These are phyloP conservation scores for Sphaerobolus stellatus DNA, from an alignment of 1,284 basidiomycete species.

Conservation along the genomic window DNA sequence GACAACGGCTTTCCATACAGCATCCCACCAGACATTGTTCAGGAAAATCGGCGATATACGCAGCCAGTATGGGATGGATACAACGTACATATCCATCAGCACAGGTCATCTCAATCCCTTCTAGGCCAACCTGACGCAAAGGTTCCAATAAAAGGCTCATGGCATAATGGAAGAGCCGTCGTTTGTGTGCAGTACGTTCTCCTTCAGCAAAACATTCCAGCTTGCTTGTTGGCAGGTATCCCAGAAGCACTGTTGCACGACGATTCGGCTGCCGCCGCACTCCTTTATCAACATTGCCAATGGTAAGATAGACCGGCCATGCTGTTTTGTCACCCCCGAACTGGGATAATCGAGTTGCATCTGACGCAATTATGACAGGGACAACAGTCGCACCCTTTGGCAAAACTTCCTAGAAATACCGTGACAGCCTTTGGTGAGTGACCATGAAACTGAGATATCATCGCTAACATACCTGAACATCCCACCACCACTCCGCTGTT, in stretches of 20 bases:
- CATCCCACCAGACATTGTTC: conserved; percentile 24
- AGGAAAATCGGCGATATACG: conserved; percentile 26
- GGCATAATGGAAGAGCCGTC: conserved; percentile 35
- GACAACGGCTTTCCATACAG: conserved; percentile 20
- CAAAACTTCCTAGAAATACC: no score
- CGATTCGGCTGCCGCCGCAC: conserved; percentile 13
- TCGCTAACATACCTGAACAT: conserved; percentile 21
- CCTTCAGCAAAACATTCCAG: conserved; percentile 34
- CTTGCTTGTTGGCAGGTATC: conserved; percentile 41
- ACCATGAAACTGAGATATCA: background rate
- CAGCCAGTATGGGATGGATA: conserved; percentile 30
- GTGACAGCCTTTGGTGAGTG: background rate
- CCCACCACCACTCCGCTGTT: conserved; percentile 29
- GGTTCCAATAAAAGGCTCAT: conserved; percentile 31
- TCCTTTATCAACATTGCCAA: conserved; percentile 23
- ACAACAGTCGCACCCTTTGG: conserved; percentile 4
- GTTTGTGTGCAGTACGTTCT: conserved; percentile 11
- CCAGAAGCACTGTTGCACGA: conserved; percentile 33
- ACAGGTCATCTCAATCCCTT: conserved; percentile 28
- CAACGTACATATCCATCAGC: conserved; percentile 26
- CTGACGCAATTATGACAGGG: conserved; percentile 11
- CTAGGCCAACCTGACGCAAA: conserved; percentile 24
- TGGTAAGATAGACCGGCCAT: conserved; percentile 23
- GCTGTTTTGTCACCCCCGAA: conserved; percentile 8
- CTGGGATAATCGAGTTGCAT: conserved; percentile 8